These are phyloP conservation scores for Paraurostyla sp. DNA, from an alignment of 73 alveolate species.

Conservation along the genomic window DNA sequence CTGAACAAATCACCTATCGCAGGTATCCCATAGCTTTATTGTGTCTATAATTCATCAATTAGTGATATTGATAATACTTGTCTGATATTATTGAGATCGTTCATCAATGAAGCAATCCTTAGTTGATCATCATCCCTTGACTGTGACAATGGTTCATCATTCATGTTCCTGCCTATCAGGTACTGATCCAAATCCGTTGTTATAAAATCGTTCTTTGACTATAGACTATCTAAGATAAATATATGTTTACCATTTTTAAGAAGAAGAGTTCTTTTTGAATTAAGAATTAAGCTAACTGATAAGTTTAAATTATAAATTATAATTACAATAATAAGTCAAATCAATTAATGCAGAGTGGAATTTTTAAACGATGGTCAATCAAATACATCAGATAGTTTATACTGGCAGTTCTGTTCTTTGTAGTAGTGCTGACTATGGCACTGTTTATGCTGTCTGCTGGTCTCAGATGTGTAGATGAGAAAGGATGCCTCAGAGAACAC, in stretches of 20 bases:
- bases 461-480: conserved; percentile 30
- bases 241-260: no score
- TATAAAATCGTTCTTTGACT: background rate
- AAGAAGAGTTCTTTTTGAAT: no score
- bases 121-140: conserved; percentile 20
- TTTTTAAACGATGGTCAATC: conserved; percentile 23
- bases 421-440: conserved; percentile 29
- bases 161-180: background rate
- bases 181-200: conserved; percentile 6
- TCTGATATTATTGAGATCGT: conserved; percentile 54
- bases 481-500: conserved; percentile 47
- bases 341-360: conserved; percentile 19
- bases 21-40: conserved; percentile 64
- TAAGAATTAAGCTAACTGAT: background rate
- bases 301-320: background rate
- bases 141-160: background rate
- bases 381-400: background rate
- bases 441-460: conserved; percentile 47
- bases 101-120: conserved; percentile 25
- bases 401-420: background rate
- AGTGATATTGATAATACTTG: no score
- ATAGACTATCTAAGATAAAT: no score
- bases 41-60: conserved; percentile 6
- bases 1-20: conserved; percentile 73
- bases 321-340: no score